Percentiles rank a stretch among this genome's conserved stretches.
These are phyloP conservation scores for Microcos paniculata DNA, from an alignment of 345 rosid species.

Conservation along the genomic window DNA sequence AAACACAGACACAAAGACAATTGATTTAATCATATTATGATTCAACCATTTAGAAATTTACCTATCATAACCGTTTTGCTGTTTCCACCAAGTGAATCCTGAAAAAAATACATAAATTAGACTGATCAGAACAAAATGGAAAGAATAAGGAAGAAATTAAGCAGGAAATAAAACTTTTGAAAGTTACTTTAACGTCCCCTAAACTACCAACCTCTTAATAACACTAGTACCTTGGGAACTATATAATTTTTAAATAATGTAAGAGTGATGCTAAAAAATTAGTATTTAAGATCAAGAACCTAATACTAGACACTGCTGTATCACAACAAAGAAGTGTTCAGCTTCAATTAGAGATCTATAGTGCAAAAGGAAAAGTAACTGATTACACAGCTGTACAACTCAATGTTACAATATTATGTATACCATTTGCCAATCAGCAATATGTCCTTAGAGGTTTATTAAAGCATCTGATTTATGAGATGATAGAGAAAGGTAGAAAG, in stretches of 20 bases:
- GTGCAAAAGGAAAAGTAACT: not conserved
- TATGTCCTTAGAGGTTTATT: not conserved
- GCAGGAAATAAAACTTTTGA: not conserved
- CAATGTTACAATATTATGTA: not conserved
- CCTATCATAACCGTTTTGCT: conserved; percentile 89
- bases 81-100: conserved; percentile 90
- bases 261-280: not conserved
- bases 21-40: not conserved
- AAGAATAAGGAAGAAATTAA: conserved; percentile 11
- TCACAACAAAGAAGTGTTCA: not conserved
- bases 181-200: conserved; percentile 5
- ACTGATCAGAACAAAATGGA: conserved; percentile 18
- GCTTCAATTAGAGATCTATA: not conserved
- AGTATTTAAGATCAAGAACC: conserved; percentile 8
- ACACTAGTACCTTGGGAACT: not conserved
- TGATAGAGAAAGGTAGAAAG: conserved; percentile 11
- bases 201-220: conserved; percentile 7
- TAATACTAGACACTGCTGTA: not conserved
- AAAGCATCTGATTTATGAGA: not conserved
- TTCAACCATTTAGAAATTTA: conserved; percentile 20
- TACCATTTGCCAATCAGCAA: not conserved
- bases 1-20: too few relatives aligned
- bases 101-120: conserved; percentile 23
- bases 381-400: not conserved
- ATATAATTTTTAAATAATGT: not conserved